Base-by-base conservation (phyloP, 192 early-diverging fungal species). In the Pecoramyces ruminantium region DNA sequence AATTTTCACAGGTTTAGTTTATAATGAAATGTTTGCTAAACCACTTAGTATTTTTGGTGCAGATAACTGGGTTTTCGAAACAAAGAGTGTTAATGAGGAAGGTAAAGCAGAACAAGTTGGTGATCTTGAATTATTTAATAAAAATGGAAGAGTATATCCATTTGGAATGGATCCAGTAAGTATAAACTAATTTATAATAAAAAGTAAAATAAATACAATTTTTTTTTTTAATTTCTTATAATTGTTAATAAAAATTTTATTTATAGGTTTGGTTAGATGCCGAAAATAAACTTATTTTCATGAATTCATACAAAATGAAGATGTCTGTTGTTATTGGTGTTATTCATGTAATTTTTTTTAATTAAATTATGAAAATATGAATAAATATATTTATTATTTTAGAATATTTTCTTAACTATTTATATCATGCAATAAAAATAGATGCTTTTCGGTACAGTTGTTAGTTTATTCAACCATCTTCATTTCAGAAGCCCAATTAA, bases 271-370 rank as follows among this genome's bases (percentile, higher is more conserved):
- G 98, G 98, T 93, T 96, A 80, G 93, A 92, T 51, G 89, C 96
- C 13, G 95, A 97, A 58, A 99, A 99, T 88, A 92, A 86, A 83
- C 92, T 99, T 78, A 82, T 98, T 77, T 99, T 99, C 83, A 90
- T 92, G 78, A 99, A 99, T 88, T 97, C 97, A 79, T 99, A 99
- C 91, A 99, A 99, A 90, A 99, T 99, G 98, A 99, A 99, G 86
- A 94, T 95, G 93, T 94, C 96, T 12, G 92, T 99, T 83, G 90
- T 99, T 78, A 80, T 99, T 29, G 98, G 98, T 81, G 96, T 98
- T 28, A 89, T 98, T 82, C 98, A 67, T 67, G 51, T 67, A 67
- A 67, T 4, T 25, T 11, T 67, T 4, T n/a, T n/a, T n/a, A n/a
- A n/a, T n/a, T n/a, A n/a, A n/a, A n/a, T n/a, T n/a, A n/a, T n/a